Evolutionary conservation across 2,329 filamentous ascomycete genomes (phyloP).

Genomic region (Ustulina deusta): DNA sequence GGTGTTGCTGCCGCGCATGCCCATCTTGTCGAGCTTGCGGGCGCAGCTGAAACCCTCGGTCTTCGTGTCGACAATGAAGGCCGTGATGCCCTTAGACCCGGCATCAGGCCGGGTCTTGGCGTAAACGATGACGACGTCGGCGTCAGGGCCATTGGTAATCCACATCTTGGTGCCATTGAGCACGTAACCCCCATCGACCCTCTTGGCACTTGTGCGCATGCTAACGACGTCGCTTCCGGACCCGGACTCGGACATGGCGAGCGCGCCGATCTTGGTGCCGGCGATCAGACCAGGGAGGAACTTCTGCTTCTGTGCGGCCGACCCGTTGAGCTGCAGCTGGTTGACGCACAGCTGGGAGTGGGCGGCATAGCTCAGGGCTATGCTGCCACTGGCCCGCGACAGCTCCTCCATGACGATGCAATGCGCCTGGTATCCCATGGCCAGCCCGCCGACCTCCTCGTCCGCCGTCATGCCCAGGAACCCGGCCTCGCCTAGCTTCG

Average conservation of each 20-base stretch:
- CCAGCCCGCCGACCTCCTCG: slow-evolving; percentile 89
- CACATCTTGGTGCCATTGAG: slow-evolving; percentile 97
- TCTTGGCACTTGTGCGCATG: slow-evolving; percentile 88
- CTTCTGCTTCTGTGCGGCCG: slow-evolving; percentile 78
- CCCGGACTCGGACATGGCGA: slow-evolving; percentile 95
- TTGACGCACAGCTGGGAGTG: slow-evolving; percentile 98
- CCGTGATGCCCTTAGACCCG: slow-evolving; percentile 91
- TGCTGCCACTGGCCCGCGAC: slow-evolving; percentile 83
- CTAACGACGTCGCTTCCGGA: slow-evolving; percentile 94
- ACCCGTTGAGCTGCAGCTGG: slow-evolving; percentile 92
- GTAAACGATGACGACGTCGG: slow-evolving; percentile 94
- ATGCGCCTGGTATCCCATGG: slow-evolving; percentile 96
- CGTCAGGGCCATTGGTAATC: slow-evolving; percentile 98
- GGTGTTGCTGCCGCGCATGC: slow-evolving; percentile 97
- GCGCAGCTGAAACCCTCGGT: slow-evolving; percentile 84
- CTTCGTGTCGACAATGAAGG: slow-evolving; percentile 85
- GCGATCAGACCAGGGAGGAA: slow-evolving; percentile 85
- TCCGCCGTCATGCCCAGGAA: slow-evolving; percentile 94
- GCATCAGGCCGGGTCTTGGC: slow-evolving; percentile 88
- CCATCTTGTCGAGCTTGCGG: slow-evolving; percentile 95
- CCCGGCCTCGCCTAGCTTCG: slow-evolving; percentile 89
- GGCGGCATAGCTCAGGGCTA: slow-evolving; percentile 92
- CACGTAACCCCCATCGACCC: slow-evolving; percentile 85
- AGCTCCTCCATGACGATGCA: slow-evolving; percentile 96
- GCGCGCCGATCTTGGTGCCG: slow-evolving; percentile 83